Base-by-base conservation (phyloP, 2,329 filamentous ascomycete genomes). In the Ophiosphaerella narmari region DNA sequence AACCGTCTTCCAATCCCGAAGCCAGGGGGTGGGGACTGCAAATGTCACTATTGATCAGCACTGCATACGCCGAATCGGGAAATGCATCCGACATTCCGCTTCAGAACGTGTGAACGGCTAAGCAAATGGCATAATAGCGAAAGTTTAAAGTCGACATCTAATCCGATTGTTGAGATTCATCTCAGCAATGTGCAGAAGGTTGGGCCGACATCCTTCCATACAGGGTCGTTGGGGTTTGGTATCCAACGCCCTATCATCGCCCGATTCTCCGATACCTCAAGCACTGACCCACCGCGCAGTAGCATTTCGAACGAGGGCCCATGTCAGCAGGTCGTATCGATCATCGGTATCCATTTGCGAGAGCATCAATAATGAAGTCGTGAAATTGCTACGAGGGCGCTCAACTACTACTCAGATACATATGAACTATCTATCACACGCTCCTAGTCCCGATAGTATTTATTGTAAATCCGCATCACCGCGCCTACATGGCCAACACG, bases 21-120 rank as follows among this genome's bases (percentile, higher is more conserved):
- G n/a, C 39, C 37, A 34, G 12, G 37, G 38, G 18, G 44, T 46
- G 44, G 44, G 23, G 48, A 51, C 24, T 13, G 36, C 37, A 29
- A 44, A 33, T 33, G 48, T 37, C 34, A 34, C 45, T 11, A 43
- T 44, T 13, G 48, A 54, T 52, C 44, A 44, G 9, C 44, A 44
- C 1, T 4, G 24, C 16, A 40, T 7, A 14, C 23, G 12, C 48
- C 11, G 26, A 8, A 29, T 29, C 26, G 26, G 29, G 39, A 29
- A 31, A 50, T 34, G 29, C 46, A 43, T 38, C 26, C 26, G 26
- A 29, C 26, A 29, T 29, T 7, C 7, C 26, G 26, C 7, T 11
- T 8, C 7, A 29, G 26, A 8, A 29, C 26, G 26, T 29, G 26
- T 29, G 26, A 29, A 29, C 26, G 26, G 7, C 26, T 3, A 29